phyloP scores from a whole-genome alignment of 352 stramenopile species.

The Phytophthora citricola region DNA sequence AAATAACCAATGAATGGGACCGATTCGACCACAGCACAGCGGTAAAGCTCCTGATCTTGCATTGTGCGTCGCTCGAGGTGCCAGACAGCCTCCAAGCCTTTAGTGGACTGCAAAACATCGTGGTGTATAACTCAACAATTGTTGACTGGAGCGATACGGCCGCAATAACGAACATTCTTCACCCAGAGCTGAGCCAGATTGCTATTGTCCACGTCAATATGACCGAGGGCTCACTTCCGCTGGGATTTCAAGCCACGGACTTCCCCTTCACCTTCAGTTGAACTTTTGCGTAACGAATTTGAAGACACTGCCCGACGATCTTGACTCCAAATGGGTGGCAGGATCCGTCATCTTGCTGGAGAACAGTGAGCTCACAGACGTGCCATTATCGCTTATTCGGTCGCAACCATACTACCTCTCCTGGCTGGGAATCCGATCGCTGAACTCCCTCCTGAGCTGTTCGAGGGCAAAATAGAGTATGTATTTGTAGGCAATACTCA shows the following conservation, averaged over 20 bases:
- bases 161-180: constrained; percentile 30
- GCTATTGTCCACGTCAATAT: constrained; percentile 43
- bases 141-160: constrained; percentile 29
- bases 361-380: constrained; percentile 13
- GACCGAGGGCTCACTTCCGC: constrained; percentile 32
- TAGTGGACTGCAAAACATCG: constrained; percentile 31
- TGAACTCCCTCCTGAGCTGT: constrained; percentile 13
- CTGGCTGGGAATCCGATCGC: constrained; percentile 13
- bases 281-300: constrained; percentile 43
- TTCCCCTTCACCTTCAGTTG: constrained; percentile 37
- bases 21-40: constrained; percentile 33
- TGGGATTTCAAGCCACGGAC: constrained; percentile 31
- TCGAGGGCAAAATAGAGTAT: constrained; percentile 13
- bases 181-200: constrained; percentile 38
- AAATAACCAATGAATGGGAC: constrained; percentile 23
- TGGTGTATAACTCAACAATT: constrained; percentile 50
- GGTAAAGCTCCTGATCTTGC: constrained; percentile 30
- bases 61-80: constrained; percentile 43
- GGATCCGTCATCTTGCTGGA: constrained; percentile 5
- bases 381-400: constrained; percentile 7
- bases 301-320: constrained; percentile 34
- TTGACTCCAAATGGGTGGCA: constrained; percentile 39
- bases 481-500: constrained; percentile 7
- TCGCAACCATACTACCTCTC: constrained; percentile 16
- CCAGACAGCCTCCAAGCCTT: constrained; percentile 41